Conservation (phyloP, 2,329 filamentous ascomycete genomes). For the Colletotrichum limetticola region DNA sequence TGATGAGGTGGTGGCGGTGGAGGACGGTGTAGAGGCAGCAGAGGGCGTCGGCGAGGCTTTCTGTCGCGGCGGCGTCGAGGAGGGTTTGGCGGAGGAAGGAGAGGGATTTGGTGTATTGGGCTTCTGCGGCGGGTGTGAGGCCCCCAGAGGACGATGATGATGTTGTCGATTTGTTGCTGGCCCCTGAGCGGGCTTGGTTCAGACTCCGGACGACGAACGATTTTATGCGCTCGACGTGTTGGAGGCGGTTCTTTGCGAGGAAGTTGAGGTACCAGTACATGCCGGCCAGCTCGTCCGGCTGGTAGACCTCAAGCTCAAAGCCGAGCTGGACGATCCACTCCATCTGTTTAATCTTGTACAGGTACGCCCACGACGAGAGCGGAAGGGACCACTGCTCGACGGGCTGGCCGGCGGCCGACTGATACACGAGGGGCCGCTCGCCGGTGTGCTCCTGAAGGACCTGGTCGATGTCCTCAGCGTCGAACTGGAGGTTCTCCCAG, state of each 20-base stretch:
- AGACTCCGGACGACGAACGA: constrained; percentile 65
- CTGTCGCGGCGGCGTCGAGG: constrained; percentile 72
- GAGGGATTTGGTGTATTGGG: constrained; percentile 59
- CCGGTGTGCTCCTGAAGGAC: constrained; percentile 70
- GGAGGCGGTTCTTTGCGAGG: constrained; percentile 73
- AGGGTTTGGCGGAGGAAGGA: constrained; percentile 69
- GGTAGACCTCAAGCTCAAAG: constrained; percentile 93
- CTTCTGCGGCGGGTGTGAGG: constrained; percentile 47
- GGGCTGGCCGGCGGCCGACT: constrained; percentile 48
- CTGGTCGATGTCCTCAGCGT: constrained; percentile 81
- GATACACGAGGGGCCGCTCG: constrained; percentile 68
- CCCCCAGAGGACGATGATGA: constrained; percentile 7
- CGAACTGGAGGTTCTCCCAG: constrained; percentile 85
- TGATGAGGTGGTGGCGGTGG: constrained; percentile 65
- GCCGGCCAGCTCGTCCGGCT: constrained; percentile 81
- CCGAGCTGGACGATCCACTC: constrained; percentile 90
- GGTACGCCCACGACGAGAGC: constrained; percentile 88
- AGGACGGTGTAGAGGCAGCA: constrained; percentile 75
- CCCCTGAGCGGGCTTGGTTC: constrained; percentile 40
- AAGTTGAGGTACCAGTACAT: constrained; percentile 94
- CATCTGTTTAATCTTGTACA: constrained; percentile 90
- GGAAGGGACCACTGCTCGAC: constrained; percentile 74
- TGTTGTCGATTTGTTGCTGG: too few relatives aligned
- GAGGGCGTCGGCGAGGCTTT: constrained; percentile 65
- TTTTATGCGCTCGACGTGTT: constrained; percentile 79